Evolutionary conservation across 1,284 basidiomycete genomes (phyloP).

Genomic region (Takashimella koratensis): DNA sequence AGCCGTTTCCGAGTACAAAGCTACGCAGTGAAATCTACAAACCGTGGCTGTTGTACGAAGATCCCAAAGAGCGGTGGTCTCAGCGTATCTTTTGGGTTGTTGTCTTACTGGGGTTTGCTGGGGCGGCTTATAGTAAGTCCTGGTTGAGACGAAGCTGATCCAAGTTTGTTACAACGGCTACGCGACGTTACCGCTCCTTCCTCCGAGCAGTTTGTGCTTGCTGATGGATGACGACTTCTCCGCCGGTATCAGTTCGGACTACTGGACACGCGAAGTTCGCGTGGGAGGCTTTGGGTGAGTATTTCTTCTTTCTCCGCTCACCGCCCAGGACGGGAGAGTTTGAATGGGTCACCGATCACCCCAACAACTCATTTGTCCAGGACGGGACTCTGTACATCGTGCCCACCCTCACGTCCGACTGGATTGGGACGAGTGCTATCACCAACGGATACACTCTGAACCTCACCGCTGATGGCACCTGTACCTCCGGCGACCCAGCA

Average conservation of each 20-base stretch:
- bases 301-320: background rate
- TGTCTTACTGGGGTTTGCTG: background rate
- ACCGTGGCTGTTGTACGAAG: background rate
- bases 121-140: background rate
- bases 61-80: background rate
- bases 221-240: conserved; percentile 67
- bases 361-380: conserved; percentile 70
- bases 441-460: conserved; percentile 69
- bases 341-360: conserved; percentile 71
- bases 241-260: conserved; percentile 56
- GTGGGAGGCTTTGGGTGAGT: conserved; percentile 73
- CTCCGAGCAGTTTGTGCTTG: background rate
- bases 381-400: conserved; percentile 72
- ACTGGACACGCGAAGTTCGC: conserved; percentile 69
- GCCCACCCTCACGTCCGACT: conserved; percentile 72
- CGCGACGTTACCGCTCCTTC: background rate
- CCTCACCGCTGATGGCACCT: conserved; percentile 62
- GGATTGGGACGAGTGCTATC: conserved; percentile 59
- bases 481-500: conserved; percentile 58
- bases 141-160: background rate
- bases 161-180: background rate
- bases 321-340: conserved; percentile 70
- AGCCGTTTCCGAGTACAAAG: background rate
- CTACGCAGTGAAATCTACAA: background rate
- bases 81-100: background rate